Percentiles rank a stretch among this genome's conserved stretches.
Evolutionary conservation across 1,284 basidiomycete species (phyloP).

Genomic region (Xerocomus amazonicus): DNA sequence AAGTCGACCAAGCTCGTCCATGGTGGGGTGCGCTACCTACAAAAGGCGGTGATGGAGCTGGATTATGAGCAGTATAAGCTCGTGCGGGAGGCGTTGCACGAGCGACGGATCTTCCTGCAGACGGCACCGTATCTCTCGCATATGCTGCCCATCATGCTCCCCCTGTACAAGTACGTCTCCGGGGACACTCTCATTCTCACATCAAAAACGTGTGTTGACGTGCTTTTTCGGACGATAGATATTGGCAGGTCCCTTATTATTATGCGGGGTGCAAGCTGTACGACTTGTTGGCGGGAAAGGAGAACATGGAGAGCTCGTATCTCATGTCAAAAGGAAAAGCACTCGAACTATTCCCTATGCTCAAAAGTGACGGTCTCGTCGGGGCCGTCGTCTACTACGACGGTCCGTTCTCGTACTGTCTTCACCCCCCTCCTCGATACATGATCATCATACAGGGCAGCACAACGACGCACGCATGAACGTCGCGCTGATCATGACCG

Average conservation of each 20-base stretch:
- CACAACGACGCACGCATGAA: slow-evolving; percentile 99
- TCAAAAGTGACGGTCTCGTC: slow-evolving; percentile 89
- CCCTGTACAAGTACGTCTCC: slow-evolving; percentile 75
- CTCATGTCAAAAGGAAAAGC: slow-evolving; percentile 93
- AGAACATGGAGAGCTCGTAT: slow-evolving; percentile 97
- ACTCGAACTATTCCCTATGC: slow-evolving; percentile 93
- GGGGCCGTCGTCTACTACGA: slow-evolving; percentile 98
- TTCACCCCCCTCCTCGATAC: not conserved
- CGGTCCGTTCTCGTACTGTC: slow-evolving; percentile 45
- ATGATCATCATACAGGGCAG: slow-evolving; percentile 57
- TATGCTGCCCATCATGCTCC: slow-evolving; percentile 94
- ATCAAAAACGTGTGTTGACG: not conserved
- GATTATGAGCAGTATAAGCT: slow-evolving; percentile 98
- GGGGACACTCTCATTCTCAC: no score
- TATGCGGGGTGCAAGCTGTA: slow-evolving; percentile 96
- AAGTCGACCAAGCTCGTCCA: slow-evolving; percentile 98
- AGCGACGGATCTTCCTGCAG: slow-evolving; percentile 90
- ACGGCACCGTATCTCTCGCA: slow-evolving; percentile 92
- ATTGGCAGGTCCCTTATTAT: slow-evolving; percentile 98
- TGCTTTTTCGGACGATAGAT: slow-evolving; percentile 41
- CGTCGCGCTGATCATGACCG: slow-evolving; percentile 89
- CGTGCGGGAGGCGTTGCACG: slow-evolving; percentile 90
- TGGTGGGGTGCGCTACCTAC: slow-evolving; percentile 95
- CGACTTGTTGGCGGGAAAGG: slow-evolving; percentile 90
- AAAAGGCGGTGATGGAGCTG: slow-evolving; percentile 94